Conservation (phyloP, 805 yeast species). For the Candida tammaniensis region DNA sequence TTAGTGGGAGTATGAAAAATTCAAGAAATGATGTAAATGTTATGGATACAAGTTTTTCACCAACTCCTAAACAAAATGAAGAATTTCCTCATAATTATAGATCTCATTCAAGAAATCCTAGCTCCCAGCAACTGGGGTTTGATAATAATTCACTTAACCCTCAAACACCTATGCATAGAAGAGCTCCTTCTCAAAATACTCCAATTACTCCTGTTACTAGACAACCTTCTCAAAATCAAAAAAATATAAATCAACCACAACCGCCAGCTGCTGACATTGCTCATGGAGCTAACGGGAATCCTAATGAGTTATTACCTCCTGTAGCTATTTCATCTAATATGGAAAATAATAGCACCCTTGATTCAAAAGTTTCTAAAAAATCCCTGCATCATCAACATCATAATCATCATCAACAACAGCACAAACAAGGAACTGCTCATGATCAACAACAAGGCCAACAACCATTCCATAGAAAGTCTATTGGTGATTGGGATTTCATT, state of each 20-base stretch:
- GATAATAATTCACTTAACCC: slow-evolving; percentile 9
- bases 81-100: slow-evolving; percentile 9
- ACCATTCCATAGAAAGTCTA: slow-evolving; percentile 77
- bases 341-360: slow-evolving; percentile 6
- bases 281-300: no score
- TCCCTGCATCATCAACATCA: slow-evolving; percentile 3
- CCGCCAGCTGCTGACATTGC: slow-evolving; percentile 1
- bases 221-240: slow-evolving; percentile 12
- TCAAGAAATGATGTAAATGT: slow-evolving; percentile 13
- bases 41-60: slow-evolving; percentile 7
- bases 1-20: slow-evolving; percentile 37
- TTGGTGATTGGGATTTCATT: slow-evolving; percentile 96
- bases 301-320: slow-evolving; percentile 31
- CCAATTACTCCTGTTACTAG: slow-evolving; percentile 8
- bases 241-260: slow-evolving; percentile 9
- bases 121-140: slow-evolving; percentile 11
- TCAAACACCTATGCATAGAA: slow-evolving; percentile 13
- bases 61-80: slow-evolving; percentile 13
- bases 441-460: slow-evolving; percentile 21
- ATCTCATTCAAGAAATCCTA: slow-evolving; percentile 17
- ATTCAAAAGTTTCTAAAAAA: slow-evolving; percentile 9
- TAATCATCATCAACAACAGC: slow-evolving; percentile 2
- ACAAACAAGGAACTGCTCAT: slow-evolving; percentile 4
- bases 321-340: slow-evolving; percentile 19
- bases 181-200: slow-evolving; percentile 11